Base-by-base conservation (phyloP, 2,329 filamentous ascomycete genomes). In the Leptosphaerulina australis region DNA sequence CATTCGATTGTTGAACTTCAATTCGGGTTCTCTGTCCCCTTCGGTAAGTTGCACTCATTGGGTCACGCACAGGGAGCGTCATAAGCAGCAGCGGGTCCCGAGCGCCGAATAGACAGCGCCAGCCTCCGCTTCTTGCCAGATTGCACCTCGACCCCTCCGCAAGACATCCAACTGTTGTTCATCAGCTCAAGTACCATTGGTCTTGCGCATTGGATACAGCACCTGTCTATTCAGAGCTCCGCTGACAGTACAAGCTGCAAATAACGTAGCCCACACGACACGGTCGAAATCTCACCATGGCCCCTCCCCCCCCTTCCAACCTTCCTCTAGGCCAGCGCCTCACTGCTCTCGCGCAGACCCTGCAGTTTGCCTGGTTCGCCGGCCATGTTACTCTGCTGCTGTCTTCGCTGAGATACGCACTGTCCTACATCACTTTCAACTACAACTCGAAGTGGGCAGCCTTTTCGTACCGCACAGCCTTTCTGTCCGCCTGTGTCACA, bases 351-450 rank as follows among this genome's bases (percentile, higher is more conserved):
- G 91, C 88, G 61, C 86, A 96, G 75, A 97, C 92, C 35, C 81
- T 97, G 63, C 94, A 97, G 80, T 99, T 93, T 88, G 85, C 74
- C 78, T 85, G 72, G 72, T 75, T 75, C 59, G 70, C 62, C 67
- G 96, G 93, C 63, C 94, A 99, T 73, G 79, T 97, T 54, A 88
- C 87, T 29, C 84, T 97, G 55, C 87, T 99, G 62, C 77, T 96
- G 63, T 87, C 85, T 68, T 90, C 93, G 43, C 72, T 88, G 68
- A 88, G 91, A 71, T 99, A 97, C 76, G 77, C 81, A 58, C 75
- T 97, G 56, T 95, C 91, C 38, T 96, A 91, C 80, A 76, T 97
- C 50, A 88, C 88, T 68, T 88, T 97, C 81, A 95, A 96, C 81
- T 91, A 85, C 74, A 88, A 88, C 72, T 86, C 86, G 50, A 77